Evolutionary conservation across 768 basidiomycete genomes (phyloP).

Genomic region (Boletus tomentosulus): DNA sequence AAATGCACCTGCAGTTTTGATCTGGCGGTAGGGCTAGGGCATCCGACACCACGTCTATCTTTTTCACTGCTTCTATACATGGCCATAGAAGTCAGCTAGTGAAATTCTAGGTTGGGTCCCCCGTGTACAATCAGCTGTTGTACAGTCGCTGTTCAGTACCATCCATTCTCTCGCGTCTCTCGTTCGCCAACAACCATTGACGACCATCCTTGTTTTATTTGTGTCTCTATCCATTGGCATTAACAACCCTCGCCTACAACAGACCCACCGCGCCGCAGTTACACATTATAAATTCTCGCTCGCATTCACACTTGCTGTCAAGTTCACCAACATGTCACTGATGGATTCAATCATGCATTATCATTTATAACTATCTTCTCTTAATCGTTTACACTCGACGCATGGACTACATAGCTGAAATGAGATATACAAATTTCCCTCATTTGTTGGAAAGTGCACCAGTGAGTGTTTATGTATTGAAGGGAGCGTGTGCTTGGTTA

Average conservation of each 20-base stretch:
- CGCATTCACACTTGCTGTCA: conserved; percentile 17
- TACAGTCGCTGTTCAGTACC: conserved; percentile 21
- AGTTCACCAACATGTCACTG: conserved; percentile 21
- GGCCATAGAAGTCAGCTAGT: conserved; percentile 10
- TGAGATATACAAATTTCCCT: neutral
- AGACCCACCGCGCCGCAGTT: conserved; percentile 1
- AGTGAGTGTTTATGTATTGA: too few relatives aligned
- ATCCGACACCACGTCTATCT: neutral
- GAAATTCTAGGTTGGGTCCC: conserved; percentile 11
- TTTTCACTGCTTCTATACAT: conserved; percentile 8
- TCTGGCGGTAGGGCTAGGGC: conserved; percentile 6
- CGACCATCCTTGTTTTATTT: conserved; percentile 22
- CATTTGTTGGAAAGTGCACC: neutral
- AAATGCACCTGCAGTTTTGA: conserved; percentile 8
- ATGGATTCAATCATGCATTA: conserved; percentile 26
- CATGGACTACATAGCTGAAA: neutral
- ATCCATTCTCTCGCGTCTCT: conserved; percentile 10
- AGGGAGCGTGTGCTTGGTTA: too few relatives aligned
- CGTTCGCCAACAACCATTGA: conserved; percentile 17
- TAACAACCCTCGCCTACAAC: conserved; percentile 8
- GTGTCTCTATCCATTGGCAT: conserved; percentile 19
- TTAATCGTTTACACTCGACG: conserved; percentile 23
- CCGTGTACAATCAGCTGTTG: conserved; percentile 22
- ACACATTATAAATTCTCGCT: conserved; percentile 12
- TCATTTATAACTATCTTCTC: conserved; percentile 25